Conservation (phyloP, 75 land plant genomes). For the Ceratopteris richardii region DNA sequence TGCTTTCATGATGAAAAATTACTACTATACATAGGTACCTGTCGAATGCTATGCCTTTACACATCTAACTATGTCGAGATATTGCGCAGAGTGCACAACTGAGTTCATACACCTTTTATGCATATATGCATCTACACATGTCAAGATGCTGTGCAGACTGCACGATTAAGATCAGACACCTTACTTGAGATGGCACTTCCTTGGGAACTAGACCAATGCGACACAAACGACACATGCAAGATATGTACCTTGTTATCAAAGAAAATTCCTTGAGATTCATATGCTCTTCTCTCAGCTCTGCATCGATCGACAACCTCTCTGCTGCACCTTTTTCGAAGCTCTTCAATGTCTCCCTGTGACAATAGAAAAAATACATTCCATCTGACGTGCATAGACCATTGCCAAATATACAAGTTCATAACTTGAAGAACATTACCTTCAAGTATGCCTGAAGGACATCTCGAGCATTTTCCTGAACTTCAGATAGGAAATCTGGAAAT, state of each 20-base stretch:
- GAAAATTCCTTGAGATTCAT: conserved; percentile 57
- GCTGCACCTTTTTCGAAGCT: conserved; percentile 61
- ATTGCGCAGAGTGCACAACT: no score
- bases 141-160: no score
- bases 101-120: no score
- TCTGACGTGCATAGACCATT: background rate
- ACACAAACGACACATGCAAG: no score
- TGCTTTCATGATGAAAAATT: no score
- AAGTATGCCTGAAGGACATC: conserved; percentile 73
- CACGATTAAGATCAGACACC: no score
- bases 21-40: no score
- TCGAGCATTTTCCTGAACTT: conserved; percentile 71
- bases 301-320: conserved; percentile 83
- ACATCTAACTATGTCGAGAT: no score
- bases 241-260: conserved; percentile 86
- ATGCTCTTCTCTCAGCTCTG: conserved; percentile 66
- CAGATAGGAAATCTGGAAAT: conserved; percentile 77
- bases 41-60: no score
- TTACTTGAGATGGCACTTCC: no score
- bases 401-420: background rate
- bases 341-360: conserved; percentile 56
- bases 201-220: no score
- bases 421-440: conserved; percentile 35
- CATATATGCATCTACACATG: no score
- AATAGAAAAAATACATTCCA: conserved; percentile 1